A percentile compares a stretch with the other conserved stretches of the same genome.
These are phyloP conservation scores for Jacaranda mimosifolia DNA, from an alignment of 257 asterid species.

Conservation along the genomic window DNA sequence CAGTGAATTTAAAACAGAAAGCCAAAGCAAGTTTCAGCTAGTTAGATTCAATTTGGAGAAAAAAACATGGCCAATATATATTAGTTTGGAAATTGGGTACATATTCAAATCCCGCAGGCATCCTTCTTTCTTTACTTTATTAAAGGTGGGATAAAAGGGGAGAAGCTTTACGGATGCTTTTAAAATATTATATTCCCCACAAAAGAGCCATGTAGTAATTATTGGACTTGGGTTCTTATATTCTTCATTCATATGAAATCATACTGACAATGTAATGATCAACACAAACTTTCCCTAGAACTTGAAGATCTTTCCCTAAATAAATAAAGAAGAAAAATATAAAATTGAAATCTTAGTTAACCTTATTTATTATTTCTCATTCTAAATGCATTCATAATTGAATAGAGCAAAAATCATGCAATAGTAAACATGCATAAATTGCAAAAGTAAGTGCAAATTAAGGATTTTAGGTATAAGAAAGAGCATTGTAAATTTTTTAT, in stretches of 20 bases:
- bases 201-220: slow-evolving; percentile 12
- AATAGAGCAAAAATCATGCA: not conserved
- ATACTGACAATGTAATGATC: slow-evolving; percentile 5
- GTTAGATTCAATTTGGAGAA: too few species aligned
- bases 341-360: not conserved
- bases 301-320: too few species aligned
- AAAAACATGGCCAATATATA: too few species aligned
- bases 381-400: too few species aligned
- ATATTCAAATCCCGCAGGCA: not conserved
- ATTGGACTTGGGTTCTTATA: slow-evolving; percentile 27
- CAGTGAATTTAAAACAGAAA: too few species aligned
- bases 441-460: not conserved
- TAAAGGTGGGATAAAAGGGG: slow-evolving; percentile 33
- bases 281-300: not conserved
- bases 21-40: too few species aligned
- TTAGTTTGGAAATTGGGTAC: too few species aligned
- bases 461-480: too few species aligned
- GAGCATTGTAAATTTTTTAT: too few species aligned
- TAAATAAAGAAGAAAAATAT: not conserved
- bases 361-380: too few species aligned
- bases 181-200: slow-evolving; percentile 14
- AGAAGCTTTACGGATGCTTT: slow-evolving; percentile 24
- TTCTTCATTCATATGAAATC: slow-evolving; percentile 37
- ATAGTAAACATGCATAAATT: too few species aligned
- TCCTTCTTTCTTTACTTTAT: not conserved